phyloP scores from a whole-genome alignment of 768 basidiomycete genomes.

The Lentinula raphanica region DNA sequence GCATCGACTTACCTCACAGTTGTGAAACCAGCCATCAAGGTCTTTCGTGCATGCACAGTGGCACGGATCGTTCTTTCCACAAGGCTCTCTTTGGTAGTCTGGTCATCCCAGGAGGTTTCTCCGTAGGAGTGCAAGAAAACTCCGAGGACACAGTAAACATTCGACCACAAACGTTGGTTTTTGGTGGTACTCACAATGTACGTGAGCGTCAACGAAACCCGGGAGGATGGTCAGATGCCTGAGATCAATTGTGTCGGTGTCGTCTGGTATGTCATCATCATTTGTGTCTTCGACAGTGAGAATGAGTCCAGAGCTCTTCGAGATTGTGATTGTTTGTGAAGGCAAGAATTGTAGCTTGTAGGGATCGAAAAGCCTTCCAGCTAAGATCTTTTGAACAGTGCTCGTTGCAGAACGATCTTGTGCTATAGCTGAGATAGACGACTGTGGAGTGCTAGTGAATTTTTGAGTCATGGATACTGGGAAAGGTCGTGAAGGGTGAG shows the following conservation, averaged over 20 bases:
- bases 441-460: too few relatives aligned
- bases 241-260: constrained; percentile 34
- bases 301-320: constrained; percentile 42
- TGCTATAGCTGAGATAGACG: neutral
- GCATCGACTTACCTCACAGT: constrained; percentile 42
- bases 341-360: constrained; percentile 33
- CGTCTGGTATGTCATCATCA: neutral
- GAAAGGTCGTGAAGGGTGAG: too few relatives aligned
- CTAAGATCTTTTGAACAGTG: constrained; percentile 21
- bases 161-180: neutral
- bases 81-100: constrained; percentile 51
- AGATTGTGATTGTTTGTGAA: constrained; percentile 44
- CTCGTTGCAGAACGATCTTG: too few relatives aligned
- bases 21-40: constrained; percentile 59
- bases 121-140: constrained; percentile 59
- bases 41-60: constrained; percentile 51
- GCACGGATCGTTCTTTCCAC: constrained; percentile 59
- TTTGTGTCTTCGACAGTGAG: constrained; percentile 29
- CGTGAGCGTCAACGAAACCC: constrained; percentile 54
- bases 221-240: constrained; percentile 45
- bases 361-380: constrained; percentile 50
- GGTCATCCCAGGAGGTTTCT: constrained; percentile 59
- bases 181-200: constrained; percentile 41
- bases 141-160: constrained; percentile 13
- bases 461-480: neutral